These are phyloP conservation scores for Stachybotrys elegans DNA, from an alignment of 2,329 filamentous ascomycete genomes.

Conservation along the genomic window DNA sequence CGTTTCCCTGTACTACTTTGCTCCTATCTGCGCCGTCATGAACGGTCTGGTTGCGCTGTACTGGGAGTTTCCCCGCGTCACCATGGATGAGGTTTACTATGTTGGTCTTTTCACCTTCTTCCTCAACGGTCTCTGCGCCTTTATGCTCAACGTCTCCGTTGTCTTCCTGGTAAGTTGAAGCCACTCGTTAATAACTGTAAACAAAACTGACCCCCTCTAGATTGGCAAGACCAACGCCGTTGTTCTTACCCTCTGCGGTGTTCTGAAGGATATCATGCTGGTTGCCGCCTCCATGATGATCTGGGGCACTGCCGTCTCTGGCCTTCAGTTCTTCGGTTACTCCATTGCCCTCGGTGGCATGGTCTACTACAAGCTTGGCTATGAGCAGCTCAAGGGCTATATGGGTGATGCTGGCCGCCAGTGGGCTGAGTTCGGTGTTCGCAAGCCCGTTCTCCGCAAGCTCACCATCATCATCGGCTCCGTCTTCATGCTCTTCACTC, in stretches of 20 bases:
- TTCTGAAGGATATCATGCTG: constrained; percentile 83
- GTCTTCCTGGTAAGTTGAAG: constrained; percentile 68
- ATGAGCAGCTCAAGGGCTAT: constrained; percentile 79
- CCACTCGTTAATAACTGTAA: neutral
- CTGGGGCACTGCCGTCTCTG: constrained; percentile 70
- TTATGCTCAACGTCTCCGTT: constrained; percentile 78
- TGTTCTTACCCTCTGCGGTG: constrained; percentile 80
- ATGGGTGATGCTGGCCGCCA: constrained; percentile 65
- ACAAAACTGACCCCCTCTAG: constrained; percentile 32
- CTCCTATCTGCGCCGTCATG: constrained; percentile 77
- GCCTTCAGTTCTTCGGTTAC: constrained; percentile 79
- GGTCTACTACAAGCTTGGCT: constrained; percentile 78
- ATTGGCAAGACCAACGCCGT: constrained; percentile 86
- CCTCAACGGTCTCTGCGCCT: constrained; percentile 72
- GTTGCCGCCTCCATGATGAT: constrained; percentile 76
- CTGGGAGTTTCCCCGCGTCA: constrained; percentile 67
- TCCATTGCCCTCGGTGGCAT: constrained; percentile 73
- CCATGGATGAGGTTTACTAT: constrained; percentile 64
- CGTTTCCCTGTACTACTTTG: constrained; percentile 87
- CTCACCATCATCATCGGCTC: constrained; percentile 62
- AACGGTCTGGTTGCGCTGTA: constrained; percentile 70
- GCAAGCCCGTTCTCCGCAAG: constrained; percentile 73
- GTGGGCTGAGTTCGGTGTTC: constrained; percentile 82
- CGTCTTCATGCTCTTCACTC: constrained; percentile 60
- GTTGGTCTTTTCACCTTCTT: constrained; percentile 71